Evolutionary conservation across 2,329 filamentous ascomycete genomes (phyloP).

Genomic region (Hypoxylon rubiginosum): DNA sequence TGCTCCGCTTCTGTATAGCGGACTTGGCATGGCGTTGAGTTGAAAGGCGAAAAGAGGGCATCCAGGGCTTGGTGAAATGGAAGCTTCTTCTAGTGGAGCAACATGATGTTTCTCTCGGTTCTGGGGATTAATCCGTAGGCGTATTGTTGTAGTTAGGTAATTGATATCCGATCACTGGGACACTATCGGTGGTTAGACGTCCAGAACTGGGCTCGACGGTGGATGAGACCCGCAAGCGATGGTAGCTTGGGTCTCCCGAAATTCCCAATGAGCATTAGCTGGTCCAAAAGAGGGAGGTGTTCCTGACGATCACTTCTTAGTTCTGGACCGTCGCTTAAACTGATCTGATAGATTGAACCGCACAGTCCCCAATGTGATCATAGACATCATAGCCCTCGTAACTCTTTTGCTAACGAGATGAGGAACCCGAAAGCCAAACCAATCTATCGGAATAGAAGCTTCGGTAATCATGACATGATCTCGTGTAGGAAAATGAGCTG

Average conservation of each 20-base stretch:
- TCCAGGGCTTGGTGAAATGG: neutral
- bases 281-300: conserved; percentile 31
- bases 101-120: neutral
- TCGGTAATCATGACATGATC: conserved; percentile 15
- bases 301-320: conserved; percentile 31
- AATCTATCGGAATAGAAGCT: conserved; percentile 22
- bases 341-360: conserved; percentile 30
- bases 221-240: neutral
- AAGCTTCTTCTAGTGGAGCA: neutral
- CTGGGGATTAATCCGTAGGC: conserved; percentile 24
- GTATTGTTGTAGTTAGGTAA: conserved; percentile 35
- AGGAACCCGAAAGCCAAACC: conserved; percentile 30
- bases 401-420: conserved; percentile 37
- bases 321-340: conserved; percentile 34
- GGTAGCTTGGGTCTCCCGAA: conserved; percentile 12
- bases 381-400: conserved; percentile 13
- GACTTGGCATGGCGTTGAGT: neutral
- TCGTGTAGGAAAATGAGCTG: conserved; percentile 31
- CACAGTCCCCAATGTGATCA: conserved; percentile 32
- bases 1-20: conserved; percentile 5
- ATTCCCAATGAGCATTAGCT: conserved; percentile 25
- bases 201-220: neutral
- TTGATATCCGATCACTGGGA: conserved; percentile 27
- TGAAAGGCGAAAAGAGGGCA: conserved; percentile 12
- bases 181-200: conserved; percentile 32